These are phyloP conservation scores for Globisporangium nagaii DNA, from an alignment of 352 stramenopile species.

Conservation along the genomic window DNA sequence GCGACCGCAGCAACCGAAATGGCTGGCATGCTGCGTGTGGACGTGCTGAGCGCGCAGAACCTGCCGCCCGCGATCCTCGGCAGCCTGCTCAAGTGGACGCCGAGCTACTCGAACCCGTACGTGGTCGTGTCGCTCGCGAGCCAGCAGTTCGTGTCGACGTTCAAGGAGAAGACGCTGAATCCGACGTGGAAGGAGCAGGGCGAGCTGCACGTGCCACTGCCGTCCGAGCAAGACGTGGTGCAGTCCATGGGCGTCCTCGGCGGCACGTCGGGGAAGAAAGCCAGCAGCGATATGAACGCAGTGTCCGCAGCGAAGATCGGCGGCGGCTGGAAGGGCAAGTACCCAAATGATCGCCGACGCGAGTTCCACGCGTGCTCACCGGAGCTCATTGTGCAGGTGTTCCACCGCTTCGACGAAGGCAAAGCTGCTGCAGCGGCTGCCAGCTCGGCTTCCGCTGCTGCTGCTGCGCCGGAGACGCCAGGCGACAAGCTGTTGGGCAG, in stretches of 20 bases:
- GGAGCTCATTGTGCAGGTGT: constrained; percentile 56
- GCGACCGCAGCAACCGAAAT: constrained; percentile 1
- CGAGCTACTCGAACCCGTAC: constrained; percentile 65
- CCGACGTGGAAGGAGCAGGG: constrained; percentile 65
- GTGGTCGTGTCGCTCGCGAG: constrained; percentile 47
- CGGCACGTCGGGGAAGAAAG: constrained; percentile 12
- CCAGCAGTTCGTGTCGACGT: constrained; percentile 47
- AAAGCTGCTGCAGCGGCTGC: constrained; percentile 7
- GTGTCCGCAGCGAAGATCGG: constrained; percentile 14
- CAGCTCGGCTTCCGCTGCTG: too few relatives aligned
- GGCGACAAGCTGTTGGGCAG: constrained; percentile 56
- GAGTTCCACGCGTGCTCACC: constrained; percentile 54
- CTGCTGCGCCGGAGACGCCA: constrained; percentile 4
- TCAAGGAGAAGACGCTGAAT: constrained; percentile 46
- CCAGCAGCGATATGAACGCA: constrained; percentile 4
- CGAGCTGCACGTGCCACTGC: constrained; percentile 41
- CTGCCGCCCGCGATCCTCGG: constrained; percentile 53
- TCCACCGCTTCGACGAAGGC: constrained; percentile 34
- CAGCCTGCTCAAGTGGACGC: constrained; percentile 62
- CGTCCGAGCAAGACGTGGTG: constrained; percentile 50
- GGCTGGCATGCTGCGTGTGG: constrained; percentile 48
- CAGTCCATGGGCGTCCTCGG: constrained; percentile 29
- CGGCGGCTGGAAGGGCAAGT: constrained; percentile 11
- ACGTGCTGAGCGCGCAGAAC: constrained; percentile 53
- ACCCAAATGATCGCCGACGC: constrained; percentile 9